A percentile compares a stretch with the other conserved stretches of the same genome.
Evolutionary conservation across 257 asterid genomes (phyloP).

Genomic region (Orobanche coerulescens): DNA sequence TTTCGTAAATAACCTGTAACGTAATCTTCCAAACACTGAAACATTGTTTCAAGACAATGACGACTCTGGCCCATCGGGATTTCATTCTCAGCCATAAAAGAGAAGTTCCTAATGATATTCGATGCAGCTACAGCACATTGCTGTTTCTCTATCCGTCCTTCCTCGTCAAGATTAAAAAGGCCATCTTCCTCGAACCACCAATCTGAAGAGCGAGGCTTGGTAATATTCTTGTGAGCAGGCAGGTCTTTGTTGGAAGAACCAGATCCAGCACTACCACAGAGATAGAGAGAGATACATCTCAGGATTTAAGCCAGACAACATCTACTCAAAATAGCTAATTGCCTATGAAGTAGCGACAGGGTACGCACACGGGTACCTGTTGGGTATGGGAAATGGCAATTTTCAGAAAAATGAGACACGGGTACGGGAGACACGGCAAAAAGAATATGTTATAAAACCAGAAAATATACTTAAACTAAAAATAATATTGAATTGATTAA

Average conservation of each 20-base stretch:
- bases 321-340: not conserved
- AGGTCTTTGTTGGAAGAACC: slow-evolving; percentile 55
- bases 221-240: slow-evolving; percentile 40
- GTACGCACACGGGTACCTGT: too few species aligned
- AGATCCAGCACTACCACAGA: slow-evolving; percentile 44
- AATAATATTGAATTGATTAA: too few species aligned
- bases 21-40: slow-evolving; percentile 86
- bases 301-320: not conserved
- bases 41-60: slow-evolving; percentile 84
- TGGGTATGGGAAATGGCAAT: too few species aligned
- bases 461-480: too few species aligned
- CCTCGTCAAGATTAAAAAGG: slow-evolving; percentile 82
- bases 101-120: slow-evolving; percentile 80
- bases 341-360: too few species aligned
- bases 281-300: slow-evolving; percentile 9
- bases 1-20: slow-evolving; percentile 71
- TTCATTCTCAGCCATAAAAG: slow-evolving; percentile 98
- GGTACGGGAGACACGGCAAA: too few species aligned
- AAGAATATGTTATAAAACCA: too few species aligned
- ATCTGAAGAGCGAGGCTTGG: slow-evolving; percentile 58
- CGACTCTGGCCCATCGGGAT: slow-evolving; percentile 92
- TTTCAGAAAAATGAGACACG: too few species aligned
- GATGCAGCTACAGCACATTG: slow-evolving; percentile 95
- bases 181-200: slow-evolving; percentile 99
- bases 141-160: slow-evolving; percentile 88